phyloP scores from a whole-genome alignment of 805 yeast species.

The Tetrapisispora namnaoensis region DNA sequence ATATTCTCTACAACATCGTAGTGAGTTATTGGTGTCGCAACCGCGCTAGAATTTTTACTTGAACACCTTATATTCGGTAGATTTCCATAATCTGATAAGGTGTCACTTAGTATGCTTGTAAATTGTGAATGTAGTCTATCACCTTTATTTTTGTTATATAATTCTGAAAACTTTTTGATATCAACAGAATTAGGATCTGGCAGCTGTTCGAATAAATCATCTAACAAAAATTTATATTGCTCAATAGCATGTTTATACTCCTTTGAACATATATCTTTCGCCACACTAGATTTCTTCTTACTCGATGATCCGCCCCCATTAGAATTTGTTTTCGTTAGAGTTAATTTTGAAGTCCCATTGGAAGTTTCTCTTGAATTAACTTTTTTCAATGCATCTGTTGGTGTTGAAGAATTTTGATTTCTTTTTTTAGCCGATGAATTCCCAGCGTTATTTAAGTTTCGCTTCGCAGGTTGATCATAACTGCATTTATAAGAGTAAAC shows the following conservation, averaged over 20 bases:
- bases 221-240: slow-evolving; percentile 11
- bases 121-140: neutral
- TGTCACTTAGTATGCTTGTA: neutral
- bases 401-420: neutral
- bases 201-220: slow-evolving; percentile 14
- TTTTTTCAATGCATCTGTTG: neutral
- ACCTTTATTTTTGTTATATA: neutral
- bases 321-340: neutral
- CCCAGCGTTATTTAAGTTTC: slow-evolving; percentile 5
- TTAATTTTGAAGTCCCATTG: neutral
- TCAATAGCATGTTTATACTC: neutral
- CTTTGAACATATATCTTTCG: neutral
- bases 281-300: neutral
- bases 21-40: slow-evolving; percentile 1
- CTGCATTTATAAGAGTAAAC: slow-evolving; percentile 81
- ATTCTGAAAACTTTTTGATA: neutral
- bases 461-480: slow-evolving; percentile 61
- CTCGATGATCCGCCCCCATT: neutral
- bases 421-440: too few relatives aligned
- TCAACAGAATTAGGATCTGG: slow-evolving; percentile 14
- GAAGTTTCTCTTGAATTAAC: neutral
- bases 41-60: neutral
- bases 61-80: neutral
- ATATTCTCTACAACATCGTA: slow-evolving; percentile 11
- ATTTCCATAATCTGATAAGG: neutral